Base-by-base conservation (phyloP, 202 grass and related monocot species). In the Setaria italica region DNA sequence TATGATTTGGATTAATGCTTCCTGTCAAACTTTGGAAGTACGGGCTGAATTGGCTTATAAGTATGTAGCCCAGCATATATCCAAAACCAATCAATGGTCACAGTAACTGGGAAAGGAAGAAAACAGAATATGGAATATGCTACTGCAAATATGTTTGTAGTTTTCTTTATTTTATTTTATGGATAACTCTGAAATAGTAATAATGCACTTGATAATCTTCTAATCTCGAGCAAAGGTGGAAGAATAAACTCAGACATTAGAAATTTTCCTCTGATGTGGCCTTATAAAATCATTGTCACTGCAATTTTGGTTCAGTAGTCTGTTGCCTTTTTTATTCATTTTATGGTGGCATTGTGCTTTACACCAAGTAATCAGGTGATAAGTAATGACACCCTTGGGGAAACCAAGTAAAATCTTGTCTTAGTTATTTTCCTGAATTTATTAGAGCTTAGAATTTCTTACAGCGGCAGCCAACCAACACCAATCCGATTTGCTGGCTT, bases 61-160 rank as follows among this genome's bases (percentile, higher is more conserved):
- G 33, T 59, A 13, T 62, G 59, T 39, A 9, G 3, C 7, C 32
- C 20, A 55, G 55, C 46, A 70, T 62, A 51, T 67, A 82, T 56
- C 34, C 41, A 59, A 48, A 50, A 21, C 2, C 19, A 20, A 60
- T 20, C 5, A 83, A 29, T 3, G 7, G 25, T 64, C 10, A 69
- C 16, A 11, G 9, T 9, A 70, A 45, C 6, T 62, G 45, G 48
- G 70, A 82, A 55, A 53, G 71, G 56, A 11, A 87, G 53, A 20
- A 53, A 80, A 67, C 42, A 80, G 69, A 89, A 43, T 58, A 25
- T 70, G 34, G 19, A 7, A 57, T 57, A 57, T 57, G 17, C 54
- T 57, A n/a, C 17, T 57, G 54, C 19, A 57, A 5, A 41, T 41
- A 41, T 41, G 39, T 57, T 57, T 57, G 55, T 57, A 55, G 54